Percentiles rank a stretch among this genome's conserved stretches.
phyloP scores from a whole-genome alignment of 768 basidiomycete species.

The Phlebiopsis gigantea region DNA sequence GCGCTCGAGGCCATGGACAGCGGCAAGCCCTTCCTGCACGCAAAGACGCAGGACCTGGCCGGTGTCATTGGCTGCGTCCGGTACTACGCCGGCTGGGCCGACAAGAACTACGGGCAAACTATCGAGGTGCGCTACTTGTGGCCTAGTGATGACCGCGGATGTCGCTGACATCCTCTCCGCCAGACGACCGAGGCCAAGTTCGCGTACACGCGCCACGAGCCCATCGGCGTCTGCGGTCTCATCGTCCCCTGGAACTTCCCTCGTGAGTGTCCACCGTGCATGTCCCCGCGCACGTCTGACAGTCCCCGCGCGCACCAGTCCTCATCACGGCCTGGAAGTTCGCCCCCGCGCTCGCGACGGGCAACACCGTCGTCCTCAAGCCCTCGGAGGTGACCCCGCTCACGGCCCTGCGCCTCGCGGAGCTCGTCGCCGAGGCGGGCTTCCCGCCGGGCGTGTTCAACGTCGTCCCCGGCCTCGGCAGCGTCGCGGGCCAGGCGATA shows the following conservation, averaged over 20 bases:
- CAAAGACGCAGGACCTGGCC: slow-evolving; percentile 47
- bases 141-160: too few species aligned
- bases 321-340: slow-evolving; percentile 72
- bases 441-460: slow-evolving; percentile 79
- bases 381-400: slow-evolving; percentile 78
- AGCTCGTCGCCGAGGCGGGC: slow-evolving; percentile 61
- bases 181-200: slow-evolving; percentile 49
- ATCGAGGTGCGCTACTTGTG: slow-evolving; percentile 30
- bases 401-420: slow-evolving; percentile 46
- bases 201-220: slow-evolving; percentile 66
- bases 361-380: slow-evolving; percentile 76
- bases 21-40: slow-evolving; percentile 42
- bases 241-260: slow-evolving; percentile 72
- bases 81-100: slow-evolving; percentile 89
- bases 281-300: neutral
- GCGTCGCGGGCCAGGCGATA: slow-evolving; percentile 66
- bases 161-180: neutral
- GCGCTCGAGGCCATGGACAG: slow-evolving; percentile 40
- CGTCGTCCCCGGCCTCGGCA: slow-evolving; percentile 67
- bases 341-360: slow-evolving; percentile 72
- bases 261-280: slow-evolving; percentile 27
- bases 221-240: slow-evolving; percentile 43
- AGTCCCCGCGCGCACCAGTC: slow-evolving; percentile 23
- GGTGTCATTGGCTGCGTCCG: slow-evolving; percentile 45
- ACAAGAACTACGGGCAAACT: slow-evolving; percentile 57